phyloP scores from a whole-genome alignment of 1,139 yeast species.

The Yamadazyma oceani region DNA sequence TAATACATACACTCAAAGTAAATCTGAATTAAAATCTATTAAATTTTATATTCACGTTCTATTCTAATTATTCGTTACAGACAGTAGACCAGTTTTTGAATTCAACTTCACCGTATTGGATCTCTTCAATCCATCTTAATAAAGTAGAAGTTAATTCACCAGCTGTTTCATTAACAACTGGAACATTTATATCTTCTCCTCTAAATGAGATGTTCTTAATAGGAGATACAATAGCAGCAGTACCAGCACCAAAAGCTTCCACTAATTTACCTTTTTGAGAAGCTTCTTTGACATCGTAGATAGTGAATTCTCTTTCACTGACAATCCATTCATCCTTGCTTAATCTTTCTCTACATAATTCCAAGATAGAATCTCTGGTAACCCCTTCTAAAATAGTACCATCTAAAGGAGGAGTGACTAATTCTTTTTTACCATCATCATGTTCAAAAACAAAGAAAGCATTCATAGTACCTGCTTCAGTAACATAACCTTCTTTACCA shows the following conservation, averaged over 20 bases:
- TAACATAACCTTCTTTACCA: constrained; percentile 84
- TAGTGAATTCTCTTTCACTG: constrained; percentile 79
- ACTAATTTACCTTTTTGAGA: constrained; percentile 79
- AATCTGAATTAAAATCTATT: no score
- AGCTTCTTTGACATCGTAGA: constrained; percentile 74
- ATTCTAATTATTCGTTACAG: constrained; percentile 25
- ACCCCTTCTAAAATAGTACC: constrained; percentile 98
- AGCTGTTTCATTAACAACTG: constrained; percentile 74
- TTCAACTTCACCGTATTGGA: constrained; percentile 83
- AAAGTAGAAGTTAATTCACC: constrained; percentile 79
- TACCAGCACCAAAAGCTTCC: constrained; percentile 96
- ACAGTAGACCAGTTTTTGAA: constrained; percentile 63
- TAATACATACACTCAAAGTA: no score
- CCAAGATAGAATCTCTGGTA: constrained; percentile 85
- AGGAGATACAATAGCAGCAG: constrained; percentile 96
- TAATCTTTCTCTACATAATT: constrained; percentile 72
- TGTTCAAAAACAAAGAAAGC: constrained; percentile 81
- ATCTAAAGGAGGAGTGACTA: constrained; percentile 94
- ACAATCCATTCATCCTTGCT: constrained; percentile 74
- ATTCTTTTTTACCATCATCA: constrained; percentile 79
- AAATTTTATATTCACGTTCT: no score
- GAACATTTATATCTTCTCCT: constrained; percentile 70
- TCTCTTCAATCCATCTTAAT: constrained; percentile 79
- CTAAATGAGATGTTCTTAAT: constrained; percentile 82
- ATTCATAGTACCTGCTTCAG: constrained; percentile 99